A percentile compares a stretch with the other conserved stretches of the same genome.
phyloP scores from a whole-genome alignment of 108 stramenopile species.

The Chaetoceros tenuissimus region DNA sequence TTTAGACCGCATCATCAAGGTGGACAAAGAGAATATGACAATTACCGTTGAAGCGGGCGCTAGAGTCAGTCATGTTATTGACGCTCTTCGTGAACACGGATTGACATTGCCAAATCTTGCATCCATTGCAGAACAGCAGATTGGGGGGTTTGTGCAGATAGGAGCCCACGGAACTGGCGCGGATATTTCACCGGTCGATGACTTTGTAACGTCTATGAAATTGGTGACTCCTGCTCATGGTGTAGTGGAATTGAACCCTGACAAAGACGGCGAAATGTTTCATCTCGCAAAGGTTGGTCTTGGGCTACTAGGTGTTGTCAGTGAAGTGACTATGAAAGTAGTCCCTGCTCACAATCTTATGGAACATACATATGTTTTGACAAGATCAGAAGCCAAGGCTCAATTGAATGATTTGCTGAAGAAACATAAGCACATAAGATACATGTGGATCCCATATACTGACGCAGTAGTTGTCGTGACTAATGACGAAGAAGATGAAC shows the following conservation, averaged over 20 bases:
- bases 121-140: conserved; percentile 94
- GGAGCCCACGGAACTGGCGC: conserved; percentile 97
- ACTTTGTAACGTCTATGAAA: conserved; percentile 83
- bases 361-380: conserved; percentile 86
- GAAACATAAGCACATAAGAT: conserved; percentile 88
- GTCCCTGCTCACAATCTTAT: conserved; percentile 85
- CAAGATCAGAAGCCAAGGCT: conserved; percentile 61
- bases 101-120: conserved; percentile 95
- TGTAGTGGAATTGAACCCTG: conserved; percentile 57
- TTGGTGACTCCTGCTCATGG: conserved; percentile 84
- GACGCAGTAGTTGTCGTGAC: conserved; percentile 94
- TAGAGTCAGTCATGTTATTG: conserved; percentile 74
- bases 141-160: conserved; percentile 92
- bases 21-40: conserved; percentile 66
- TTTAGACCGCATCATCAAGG: conserved; percentile 69
- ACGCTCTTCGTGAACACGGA: conserved; percentile 58
- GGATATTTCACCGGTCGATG: conserved; percentile 88
- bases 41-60: conserved; percentile 94
- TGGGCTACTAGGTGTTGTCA: conserved; percentile 92
- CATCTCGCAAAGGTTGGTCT: conserved; percentile 82
- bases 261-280: conserved; percentile 65
- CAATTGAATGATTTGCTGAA: conserved; percentile 49
- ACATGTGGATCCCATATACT: conserved; percentile 99
- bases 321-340: conserved; percentile 84
- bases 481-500: conserved; percentile 67